Percentiles rank a stretch among this genome's conserved stretches.
Conservation (phyloP, 805 yeast species). For the Sugiyamaella qingdaonensis region DNA sequence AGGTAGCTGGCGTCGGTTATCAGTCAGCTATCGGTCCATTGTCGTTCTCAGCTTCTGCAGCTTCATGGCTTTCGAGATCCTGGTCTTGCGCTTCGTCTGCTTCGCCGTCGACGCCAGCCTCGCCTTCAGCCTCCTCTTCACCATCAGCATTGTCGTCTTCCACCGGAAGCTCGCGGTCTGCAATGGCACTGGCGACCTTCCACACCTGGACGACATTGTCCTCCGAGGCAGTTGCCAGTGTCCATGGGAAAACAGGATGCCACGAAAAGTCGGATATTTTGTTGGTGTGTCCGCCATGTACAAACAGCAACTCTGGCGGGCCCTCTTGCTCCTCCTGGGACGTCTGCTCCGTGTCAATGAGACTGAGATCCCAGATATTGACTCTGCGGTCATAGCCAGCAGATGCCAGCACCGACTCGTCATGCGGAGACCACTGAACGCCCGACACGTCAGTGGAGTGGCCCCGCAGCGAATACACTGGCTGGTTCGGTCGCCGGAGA, state of each 20-base stretch:
- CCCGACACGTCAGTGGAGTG: constrained; percentile 56
- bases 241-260: constrained; percentile 57
- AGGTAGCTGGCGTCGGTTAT: no score
- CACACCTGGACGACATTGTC: constrained; percentile 75
- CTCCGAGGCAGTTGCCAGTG: constrained; percentile 66
- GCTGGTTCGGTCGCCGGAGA: constrained; percentile 54
- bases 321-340: constrained; percentile 50
- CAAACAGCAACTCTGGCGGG: constrained; percentile 73
- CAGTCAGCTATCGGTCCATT: no score
- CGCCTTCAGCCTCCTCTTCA: constrained; percentile 1
- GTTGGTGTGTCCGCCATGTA: constrained; percentile 85
- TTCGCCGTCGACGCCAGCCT: no score
- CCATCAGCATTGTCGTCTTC: constrained; percentile 36
- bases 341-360: constrained; percentile 48
- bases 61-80: no score
- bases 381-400: constrained; percentile 67
- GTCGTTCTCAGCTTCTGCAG: no score
- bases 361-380: constrained; percentile 68
- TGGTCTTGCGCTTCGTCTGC: no score
- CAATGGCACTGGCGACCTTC: constrained; percentile 54
- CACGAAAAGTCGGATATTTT: constrained; percentile 63
- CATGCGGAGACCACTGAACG: constrained; percentile 50
- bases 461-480: constrained; percentile 63
- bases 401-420: constrained; percentile 53
- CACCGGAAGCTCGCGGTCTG: constrained; percentile 36